Percentiles rank a stretch among this genome's conserved stretches.
phyloP scores from a whole-genome alignment of 345 rosid genomes.

The Eucalyptus tenuipes region DNA sequence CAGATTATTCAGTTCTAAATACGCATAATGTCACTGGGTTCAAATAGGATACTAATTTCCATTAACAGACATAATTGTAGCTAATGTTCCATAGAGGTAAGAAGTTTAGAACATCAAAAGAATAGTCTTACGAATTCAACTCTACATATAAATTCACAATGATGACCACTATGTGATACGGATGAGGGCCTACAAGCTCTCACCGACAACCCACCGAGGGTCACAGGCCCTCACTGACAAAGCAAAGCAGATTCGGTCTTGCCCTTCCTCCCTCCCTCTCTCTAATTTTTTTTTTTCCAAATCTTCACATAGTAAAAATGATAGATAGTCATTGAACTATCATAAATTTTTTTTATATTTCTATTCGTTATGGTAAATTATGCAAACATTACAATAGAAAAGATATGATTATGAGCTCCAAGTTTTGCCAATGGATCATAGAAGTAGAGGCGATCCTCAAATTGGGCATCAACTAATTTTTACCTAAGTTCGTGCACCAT shows the following conservation, averaged over 20 bases:
- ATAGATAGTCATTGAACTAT: neutral
- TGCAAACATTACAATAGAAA: neutral
- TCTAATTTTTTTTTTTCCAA: neutral
- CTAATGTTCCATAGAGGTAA: neutral
- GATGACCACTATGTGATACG: rapidly evolving
- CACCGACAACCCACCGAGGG: too few relatives aligned
- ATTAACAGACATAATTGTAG: neutral
- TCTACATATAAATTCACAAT: too few relatives aligned
- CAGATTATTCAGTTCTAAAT: neutral
- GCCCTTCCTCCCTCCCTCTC: too few relatives aligned
- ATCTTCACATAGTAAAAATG: neutral
- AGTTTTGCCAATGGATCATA: neutral
- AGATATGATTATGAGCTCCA: neutral
- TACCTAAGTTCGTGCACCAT: neutral
- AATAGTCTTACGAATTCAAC: too few relatives aligned
- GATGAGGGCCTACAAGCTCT: neutral
- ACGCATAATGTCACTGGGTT: neutral
- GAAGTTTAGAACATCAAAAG: too few relatives aligned
- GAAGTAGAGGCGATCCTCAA: neutral
- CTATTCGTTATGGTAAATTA: neutral
- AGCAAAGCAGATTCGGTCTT: neutral
- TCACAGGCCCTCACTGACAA: neutral
- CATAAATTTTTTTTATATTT: neutral
- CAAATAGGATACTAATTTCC: neutral
- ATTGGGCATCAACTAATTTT: neutral